phyloP scores from a whole-genome alignment of 2,329 filamentous ascomycete genomes.

The Pseudomassariella vexata region DNA sequence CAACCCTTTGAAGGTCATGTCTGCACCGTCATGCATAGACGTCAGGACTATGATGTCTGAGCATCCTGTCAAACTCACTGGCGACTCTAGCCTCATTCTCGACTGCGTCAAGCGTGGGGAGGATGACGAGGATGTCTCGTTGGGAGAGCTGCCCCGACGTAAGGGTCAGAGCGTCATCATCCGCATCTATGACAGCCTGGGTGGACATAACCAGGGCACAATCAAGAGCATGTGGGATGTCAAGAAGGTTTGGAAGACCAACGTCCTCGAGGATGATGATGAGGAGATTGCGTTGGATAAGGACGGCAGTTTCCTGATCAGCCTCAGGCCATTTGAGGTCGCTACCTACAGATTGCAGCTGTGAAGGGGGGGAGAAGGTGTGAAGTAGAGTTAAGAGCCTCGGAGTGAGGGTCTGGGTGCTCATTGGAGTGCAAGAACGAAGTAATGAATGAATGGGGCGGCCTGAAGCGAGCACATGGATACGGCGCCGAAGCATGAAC shows the following conservation, averaged over 20 bases:
- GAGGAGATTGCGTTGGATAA: slow-evolving; percentile 53
- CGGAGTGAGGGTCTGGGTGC: no score
- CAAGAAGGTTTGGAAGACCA: slow-evolving; percentile 74
- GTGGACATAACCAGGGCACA: slow-evolving; percentile 69
- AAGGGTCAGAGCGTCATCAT: slow-evolving; percentile 76
- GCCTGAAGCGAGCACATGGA: no score
- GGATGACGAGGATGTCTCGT: slow-evolving; percentile 69
- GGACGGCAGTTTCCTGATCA: slow-evolving; percentile 51
- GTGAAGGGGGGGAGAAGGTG: slow-evolving; percentile 22
- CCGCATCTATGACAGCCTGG: slow-evolving; percentile 82
- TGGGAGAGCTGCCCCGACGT: slow-evolving; percentile 57
- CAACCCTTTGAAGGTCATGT: slow-evolving; percentile 61
- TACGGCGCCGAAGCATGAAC: no score
- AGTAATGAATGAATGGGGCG: no score
- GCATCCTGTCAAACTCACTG: slow-evolving; percentile 60
- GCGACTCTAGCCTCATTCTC: slow-evolving; percentile 64
- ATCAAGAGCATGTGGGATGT: slow-evolving; percentile 66
- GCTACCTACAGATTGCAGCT: slow-evolving; percentile 66
- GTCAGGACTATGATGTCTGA: slow-evolving; percentile 17
- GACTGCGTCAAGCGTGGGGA: slow-evolving; percentile 93
- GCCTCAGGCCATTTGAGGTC: slow-evolving; percentile 77
- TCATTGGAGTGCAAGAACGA: no score
- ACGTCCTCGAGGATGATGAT: slow-evolving; percentile 81
- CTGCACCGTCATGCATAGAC: slow-evolving; percentile 26
- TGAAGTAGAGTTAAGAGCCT: no score